These are phyloP conservation scores for Mycena metata DNA, from an alignment of 768 basidiomycete genomes.

Conservation along the genomic window DNA sequence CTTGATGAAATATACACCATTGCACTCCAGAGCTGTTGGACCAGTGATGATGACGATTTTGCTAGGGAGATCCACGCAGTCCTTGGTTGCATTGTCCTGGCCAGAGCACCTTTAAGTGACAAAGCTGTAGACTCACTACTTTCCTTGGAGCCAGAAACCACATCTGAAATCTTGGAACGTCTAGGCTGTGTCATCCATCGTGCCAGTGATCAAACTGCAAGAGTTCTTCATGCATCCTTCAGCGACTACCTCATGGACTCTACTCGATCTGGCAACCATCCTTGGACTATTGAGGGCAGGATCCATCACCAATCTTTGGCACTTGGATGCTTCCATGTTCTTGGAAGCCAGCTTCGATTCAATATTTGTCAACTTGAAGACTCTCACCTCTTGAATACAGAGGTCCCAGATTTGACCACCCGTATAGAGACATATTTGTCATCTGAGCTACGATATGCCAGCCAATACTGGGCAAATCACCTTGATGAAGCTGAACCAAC, in stretches of 20 bases:
- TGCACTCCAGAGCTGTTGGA: constrained; percentile 3
- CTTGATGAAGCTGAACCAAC: not conserved
- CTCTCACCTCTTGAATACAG: constrained; percentile 2
- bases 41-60: not conserved
- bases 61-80: not conserved
- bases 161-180: not conserved
- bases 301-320: not conserved
- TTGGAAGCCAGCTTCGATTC: not conserved
- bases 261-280: not conserved
- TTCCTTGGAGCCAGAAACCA: not conserved
- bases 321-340: constrained; percentile 1
- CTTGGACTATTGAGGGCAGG: not conserved
- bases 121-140: not conserved
- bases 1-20: not conserved
- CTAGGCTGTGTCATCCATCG: constrained; percentile 6
- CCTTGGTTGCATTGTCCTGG: not conserved
- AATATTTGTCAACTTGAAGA: constrained; percentile 16
- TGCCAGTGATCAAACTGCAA: not conserved
- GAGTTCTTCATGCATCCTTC: not conserved
- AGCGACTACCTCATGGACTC: constrained; percentile 6
- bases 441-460: not conserved
- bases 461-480: constrained; percentile 7
- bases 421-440: not conserved
- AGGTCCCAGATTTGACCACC: not conserved
- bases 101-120: not conserved